These are phyloP conservation scores for Xylaria digitata DNA, from an alignment of 2,329 filamentous ascomycete genomes.

Conservation along the genomic window DNA sequence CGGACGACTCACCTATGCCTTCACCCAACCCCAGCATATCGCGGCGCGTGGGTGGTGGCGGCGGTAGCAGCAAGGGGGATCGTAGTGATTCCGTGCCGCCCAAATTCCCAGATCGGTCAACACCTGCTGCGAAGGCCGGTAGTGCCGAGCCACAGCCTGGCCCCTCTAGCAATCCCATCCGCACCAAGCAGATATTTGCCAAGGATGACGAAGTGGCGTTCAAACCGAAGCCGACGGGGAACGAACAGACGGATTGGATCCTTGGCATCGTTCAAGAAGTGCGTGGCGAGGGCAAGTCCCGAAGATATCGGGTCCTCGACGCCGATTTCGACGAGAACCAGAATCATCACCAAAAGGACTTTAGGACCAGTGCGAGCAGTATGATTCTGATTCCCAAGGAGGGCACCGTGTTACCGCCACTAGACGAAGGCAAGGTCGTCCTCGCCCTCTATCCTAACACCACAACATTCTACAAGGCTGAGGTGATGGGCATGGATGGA, in stretches of 20 bases:
- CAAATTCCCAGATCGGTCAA: conserved; percentile 59
- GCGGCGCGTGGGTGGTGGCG: conserved; percentile 52
- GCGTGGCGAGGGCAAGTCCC: conserved; percentile 79
- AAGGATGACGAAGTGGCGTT: conserved; percentile 75
- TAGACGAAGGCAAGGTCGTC: conserved; percentile 76
- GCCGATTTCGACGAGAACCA: conserved; percentile 78
- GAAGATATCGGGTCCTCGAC: conserved; percentile 83
- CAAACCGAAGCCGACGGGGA: conserved; percentile 65
- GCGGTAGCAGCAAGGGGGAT: conserved; percentile 50
- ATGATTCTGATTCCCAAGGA: conserved; percentile 80
- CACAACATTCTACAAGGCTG: conserved; percentile 86
- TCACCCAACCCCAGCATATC: conserved; percentile 53
- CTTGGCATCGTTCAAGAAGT: conserved; percentile 82
- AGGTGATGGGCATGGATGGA: conserved; percentile 76
- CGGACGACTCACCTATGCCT: conserved; percentile 57
- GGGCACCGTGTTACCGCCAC: conserved; percentile 65
- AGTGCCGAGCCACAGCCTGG: conserved; percentile 65
- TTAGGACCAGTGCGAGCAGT: conserved; percentile 76
- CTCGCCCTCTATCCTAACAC: conserved; percentile 85
- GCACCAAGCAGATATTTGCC: conserved; percentile 67
- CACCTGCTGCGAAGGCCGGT: conserved; percentile 49
- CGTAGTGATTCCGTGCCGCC: conserved; percentile 64
- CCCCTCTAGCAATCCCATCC: conserved; percentile 52
- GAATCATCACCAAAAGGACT: conserved; percentile 73
- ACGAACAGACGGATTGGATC: conserved; percentile 73